A percentile compares a stretch with the other conserved stretches of the same genome.
phyloP scores from a whole-genome alignment of 2,329 filamentous ascomycete genomes.

The Gnomoniopsis smithogilvyi region DNA sequence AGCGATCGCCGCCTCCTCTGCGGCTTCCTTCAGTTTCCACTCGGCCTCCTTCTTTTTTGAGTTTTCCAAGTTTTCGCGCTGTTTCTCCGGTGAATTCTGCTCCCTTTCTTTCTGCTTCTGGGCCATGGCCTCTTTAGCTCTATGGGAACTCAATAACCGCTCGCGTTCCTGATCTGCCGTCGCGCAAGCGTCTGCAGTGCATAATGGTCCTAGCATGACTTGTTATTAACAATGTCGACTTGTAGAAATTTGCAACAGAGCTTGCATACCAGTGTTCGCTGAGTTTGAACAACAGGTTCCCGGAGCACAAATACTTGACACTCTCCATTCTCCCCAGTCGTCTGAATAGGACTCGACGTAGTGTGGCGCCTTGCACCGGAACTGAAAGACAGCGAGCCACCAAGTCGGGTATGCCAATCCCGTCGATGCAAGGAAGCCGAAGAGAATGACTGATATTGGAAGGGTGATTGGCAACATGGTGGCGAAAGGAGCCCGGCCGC shows the following conservation, averaged over 20 bases:
- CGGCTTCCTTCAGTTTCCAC: slow-evolving; percentile 3
- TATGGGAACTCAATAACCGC: not conserved
- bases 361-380: slow-evolving; percentile 11
- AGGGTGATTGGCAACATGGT: not conserved
- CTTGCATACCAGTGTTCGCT: slow-evolving; percentile 4
- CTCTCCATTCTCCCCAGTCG: slow-evolving; percentile 13
- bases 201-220: slow-evolving; percentile 9
- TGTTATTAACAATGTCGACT: not conserved
- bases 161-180: slow-evolving; percentile 5
- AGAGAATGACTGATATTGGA: not conserved
- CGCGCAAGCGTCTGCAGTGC: slow-evolving; percentile 9
- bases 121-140: not conserved
- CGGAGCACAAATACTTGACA: slow-evolving; percentile 13
- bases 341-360: slow-evolving; percentile 5
- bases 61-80: not conserved
- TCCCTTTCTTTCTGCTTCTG: slow-evolving; percentile 1
- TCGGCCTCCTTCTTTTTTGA: slow-evolving; percentile 3
- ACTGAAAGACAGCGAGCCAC: slow-evolving; percentile 11
- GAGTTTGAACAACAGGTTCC: slow-evolving; percentile 14
- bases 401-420: slow-evolving; percentile 5
- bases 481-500: not conserved
- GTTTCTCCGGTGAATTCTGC: not conserved
- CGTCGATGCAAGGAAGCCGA: not conserved
- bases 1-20: not conserved
- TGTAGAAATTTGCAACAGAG: not conserved